These are phyloP conservation scores for Corrigiola litoralis DNA, from an alignment of 179 eudicot genomes.

Conservation along the genomic window DNA sequence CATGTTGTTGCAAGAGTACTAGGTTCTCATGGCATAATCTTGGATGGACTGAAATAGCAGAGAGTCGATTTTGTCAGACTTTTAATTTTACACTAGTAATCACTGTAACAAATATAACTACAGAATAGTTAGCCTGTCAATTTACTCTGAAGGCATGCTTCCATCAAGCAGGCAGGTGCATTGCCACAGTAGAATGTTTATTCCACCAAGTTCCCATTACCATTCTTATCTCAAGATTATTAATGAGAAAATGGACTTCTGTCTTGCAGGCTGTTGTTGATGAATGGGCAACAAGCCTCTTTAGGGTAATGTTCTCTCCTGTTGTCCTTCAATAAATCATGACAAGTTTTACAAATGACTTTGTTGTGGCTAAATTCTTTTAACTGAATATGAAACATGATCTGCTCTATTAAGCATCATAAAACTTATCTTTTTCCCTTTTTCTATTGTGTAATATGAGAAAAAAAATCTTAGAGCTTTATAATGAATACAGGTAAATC, in stretches of 20 bases:
- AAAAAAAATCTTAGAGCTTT: slow-evolving; percentile 75
- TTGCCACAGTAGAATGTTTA: neutral
- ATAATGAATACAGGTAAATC: slow-evolving; percentile 99
- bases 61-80: no score
- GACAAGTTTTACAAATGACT: neutral
- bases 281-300: slow-evolving; percentile 98
- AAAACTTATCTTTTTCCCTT: neutral
- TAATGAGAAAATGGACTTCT: neutral
- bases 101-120: neutral
- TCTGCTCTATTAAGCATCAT: neutral
- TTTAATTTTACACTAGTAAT: neutral
- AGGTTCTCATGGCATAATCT: no score
- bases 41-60: no score
- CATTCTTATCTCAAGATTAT: neutral
- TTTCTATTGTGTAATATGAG: neutral
- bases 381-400: no score
- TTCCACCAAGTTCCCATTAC: neutral
- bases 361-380: neutral
- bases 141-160: neutral
- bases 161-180: neutral
- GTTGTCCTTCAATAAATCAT: neutral
- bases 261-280: slow-evolving; percentile 82
- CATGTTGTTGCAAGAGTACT: no score
- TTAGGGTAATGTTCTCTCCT: slow-evolving; percentile 56
- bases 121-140: neutral